These are phyloP conservation scores for Collybiopsis luxurians DNA, from an alignment of 768 basidiomycete species.

Conservation along the genomic window DNA sequence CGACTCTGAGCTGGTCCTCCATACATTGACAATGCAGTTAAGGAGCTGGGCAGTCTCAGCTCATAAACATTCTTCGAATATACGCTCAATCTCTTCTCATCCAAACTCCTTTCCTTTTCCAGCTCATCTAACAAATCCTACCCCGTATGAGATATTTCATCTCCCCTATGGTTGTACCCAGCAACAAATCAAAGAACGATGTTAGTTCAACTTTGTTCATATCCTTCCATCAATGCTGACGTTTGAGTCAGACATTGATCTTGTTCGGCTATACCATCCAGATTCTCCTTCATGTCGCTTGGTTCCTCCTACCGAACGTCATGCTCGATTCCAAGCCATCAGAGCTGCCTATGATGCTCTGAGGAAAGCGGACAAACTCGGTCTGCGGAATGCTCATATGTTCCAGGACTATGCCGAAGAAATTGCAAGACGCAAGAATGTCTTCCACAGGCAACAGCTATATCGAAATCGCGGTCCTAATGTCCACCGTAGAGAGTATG, in stretches of 20 bases:
- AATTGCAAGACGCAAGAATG: conserved; percentile 46
- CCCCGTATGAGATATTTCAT: conserved; percentile 39
- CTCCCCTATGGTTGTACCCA: conserved; percentile 29
- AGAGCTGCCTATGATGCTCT: conserved; percentile 62
- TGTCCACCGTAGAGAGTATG: not conserved
- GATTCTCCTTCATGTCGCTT: conserved; percentile 49
- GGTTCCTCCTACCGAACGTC: conserved; percentile 43
- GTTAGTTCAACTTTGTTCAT: conserved; percentile 19
- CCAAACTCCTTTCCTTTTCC: conserved; percentile 19
- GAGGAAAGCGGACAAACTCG: conserved; percentile 30
- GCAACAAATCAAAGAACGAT: conserved; percentile 34
- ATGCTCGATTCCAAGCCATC: conserved; percentile 63
- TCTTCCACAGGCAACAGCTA: conserved; percentile 31
- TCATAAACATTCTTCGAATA: not conserved
- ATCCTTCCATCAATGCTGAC: not conserved
- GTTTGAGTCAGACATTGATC: conserved; percentile 57
- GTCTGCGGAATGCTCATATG: conserved; percentile 14
- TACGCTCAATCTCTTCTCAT: not conserved
- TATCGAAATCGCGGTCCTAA: conserved; percentile 15
- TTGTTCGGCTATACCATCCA: conserved; percentile 71
- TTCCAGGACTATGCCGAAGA: conserved; percentile 50
- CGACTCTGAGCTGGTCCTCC: too few relatives aligned
- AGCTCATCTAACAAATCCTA: conserved; percentile 22
- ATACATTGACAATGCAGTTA: not conserved
- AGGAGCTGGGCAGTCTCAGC: not conserved